Evolutionary conservation across 1,284 basidiomycete species (phyloP).

Genomic region (Cutaneotrichosporon sp.): DNA sequence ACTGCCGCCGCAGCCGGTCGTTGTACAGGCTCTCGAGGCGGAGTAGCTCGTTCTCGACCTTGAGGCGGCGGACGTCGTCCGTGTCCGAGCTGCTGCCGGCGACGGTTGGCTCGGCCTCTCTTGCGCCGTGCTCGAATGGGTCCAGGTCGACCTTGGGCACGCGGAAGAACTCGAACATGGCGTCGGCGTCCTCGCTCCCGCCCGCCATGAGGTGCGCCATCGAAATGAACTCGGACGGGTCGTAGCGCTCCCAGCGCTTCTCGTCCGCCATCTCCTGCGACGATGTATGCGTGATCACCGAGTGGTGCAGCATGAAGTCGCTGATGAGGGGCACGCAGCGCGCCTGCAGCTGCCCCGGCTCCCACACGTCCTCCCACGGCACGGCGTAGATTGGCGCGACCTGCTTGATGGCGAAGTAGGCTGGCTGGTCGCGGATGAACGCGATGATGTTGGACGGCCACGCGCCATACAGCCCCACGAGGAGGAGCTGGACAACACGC

Average conservation of each 20-base stretch:
- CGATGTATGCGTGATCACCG: conserved; percentile 45
- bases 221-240: conserved; percentile 44
- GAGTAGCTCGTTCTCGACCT: conserved; percentile 41
- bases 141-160: conserved; percentile 13
- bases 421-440: conserved; percentile 43
- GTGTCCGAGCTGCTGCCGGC: conserved; percentile 8
- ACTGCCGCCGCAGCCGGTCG: conserved; percentile 39
- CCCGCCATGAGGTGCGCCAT: conserved; percentile 43
- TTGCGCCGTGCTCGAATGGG: background rate
- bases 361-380: conserved; percentile 45
- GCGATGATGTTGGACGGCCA: conserved; percentile 52
- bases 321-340: conserved; percentile 39
- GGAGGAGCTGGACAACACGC: conserved; percentile 34
- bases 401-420: conserved; percentile 38
- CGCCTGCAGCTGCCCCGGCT: conserved; percentile 32
- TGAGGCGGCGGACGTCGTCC: conserved; percentile 20
- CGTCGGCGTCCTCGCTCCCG: conserved; percentile 27
- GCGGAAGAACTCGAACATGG: conserved; percentile 35
- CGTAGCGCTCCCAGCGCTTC: conserved; percentile 46
- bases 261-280: conserved; percentile 43
- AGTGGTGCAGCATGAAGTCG: conserved; percentile 47
- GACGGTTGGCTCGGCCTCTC: conserved; percentile 16
- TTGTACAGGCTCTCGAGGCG: conserved; percentile 41
- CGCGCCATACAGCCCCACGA: conserved; percentile 42
- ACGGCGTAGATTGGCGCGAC: conserved; percentile 39